Evolutionary conservation across 345 rosid species (phyloP).

Genomic region (Dimocarpus longan): DNA sequence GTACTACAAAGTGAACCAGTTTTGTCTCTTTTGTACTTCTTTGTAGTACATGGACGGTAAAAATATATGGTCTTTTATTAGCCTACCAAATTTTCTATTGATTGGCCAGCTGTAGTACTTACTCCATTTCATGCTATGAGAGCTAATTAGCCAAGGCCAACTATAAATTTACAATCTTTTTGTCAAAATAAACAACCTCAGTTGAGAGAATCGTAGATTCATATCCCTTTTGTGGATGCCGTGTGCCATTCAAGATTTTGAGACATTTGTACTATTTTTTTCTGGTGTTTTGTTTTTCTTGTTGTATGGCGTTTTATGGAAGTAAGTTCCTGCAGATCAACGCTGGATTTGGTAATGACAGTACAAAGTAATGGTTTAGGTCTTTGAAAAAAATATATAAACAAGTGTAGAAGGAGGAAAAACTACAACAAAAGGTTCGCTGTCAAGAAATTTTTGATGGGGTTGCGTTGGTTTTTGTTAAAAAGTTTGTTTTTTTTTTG

Average conservation of each 20-base stretch:
- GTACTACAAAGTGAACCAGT: slow-evolving; percentile 27
- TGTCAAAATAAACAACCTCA: background rate
- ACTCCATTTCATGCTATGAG: background rate
- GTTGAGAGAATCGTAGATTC: background rate
- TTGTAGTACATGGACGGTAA: slow-evolving; percentile 30
- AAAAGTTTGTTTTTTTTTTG: background rate
- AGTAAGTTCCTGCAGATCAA: background rate
- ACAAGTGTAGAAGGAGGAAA: background rate
- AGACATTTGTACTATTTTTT: too few species aligned
- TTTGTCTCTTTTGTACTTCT: slow-evolving; percentile 28
- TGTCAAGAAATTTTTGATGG: background rate
- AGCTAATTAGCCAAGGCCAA: background rate
- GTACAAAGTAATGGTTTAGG: background rate
- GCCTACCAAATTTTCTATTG: background rate
- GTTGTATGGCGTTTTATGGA: background rate
- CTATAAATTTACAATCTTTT: background rate
- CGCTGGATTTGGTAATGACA: background rate
- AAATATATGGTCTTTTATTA: background rate
- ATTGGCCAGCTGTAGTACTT: slow-evolving; percentile 12
- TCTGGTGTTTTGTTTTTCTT: background rate
- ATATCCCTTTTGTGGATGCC: slow-evolving; percentile 1
- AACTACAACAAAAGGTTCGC: background rate
- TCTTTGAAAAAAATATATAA: background rate
- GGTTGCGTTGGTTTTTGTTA: background rate
- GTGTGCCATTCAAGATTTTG: slow-evolving; percentile 5